A percentile compares a stretch with the other conserved stretches of the same genome.
phyloP scores from a whole-genome alignment of 306 rosid species.

The Erythrophleum fordii region DNA sequence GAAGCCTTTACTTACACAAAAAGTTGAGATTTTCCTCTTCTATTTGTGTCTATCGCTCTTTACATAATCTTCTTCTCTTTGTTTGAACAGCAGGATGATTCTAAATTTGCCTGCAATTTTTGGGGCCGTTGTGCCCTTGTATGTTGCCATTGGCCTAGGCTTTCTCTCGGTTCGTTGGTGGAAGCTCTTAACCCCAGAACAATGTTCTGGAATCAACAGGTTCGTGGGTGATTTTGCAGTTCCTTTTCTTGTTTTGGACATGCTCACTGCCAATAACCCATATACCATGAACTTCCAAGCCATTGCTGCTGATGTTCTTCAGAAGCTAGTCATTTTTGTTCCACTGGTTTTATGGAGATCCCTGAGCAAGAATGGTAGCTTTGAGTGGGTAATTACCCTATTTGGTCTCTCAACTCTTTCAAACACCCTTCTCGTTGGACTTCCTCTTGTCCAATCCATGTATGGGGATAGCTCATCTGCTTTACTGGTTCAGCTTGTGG shows the following conservation, averaged over 20 bases:
- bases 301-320: constrained; percentile 34
- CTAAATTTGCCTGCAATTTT: neutral
- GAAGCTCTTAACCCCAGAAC: constrained; percentile 32
- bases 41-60: neutral
- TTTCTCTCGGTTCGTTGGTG: constrained; percentile 26
- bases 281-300: constrained; percentile 17
- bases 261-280: constrained; percentile 7
- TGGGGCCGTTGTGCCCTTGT: constrained; percentile 21
- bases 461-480: constrained; percentile 20
- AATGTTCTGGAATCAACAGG: constrained; percentile 30
- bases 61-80: neutral
- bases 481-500: constrained; percentile 27
- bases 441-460: constrained; percentile 33
- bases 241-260: constrained; percentile 31
- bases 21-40: neutral
- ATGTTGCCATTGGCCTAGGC: constrained; percentile 19
- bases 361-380: constrained; percentile 4
- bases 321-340: constrained; percentile 8
- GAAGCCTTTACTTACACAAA: neutral
- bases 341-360: constrained; percentile 1
- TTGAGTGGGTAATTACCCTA: constrained; percentile 36
- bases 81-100: neutral
- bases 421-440: constrained; percentile 33
- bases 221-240: constrained; percentile 12
- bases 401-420: constrained; percentile 20